Evolutionary conservation across 257 asterid genomes (phyloP), one percentile per base, ranked within the genome.

Genomic region (Fraxinus anomala): DNA sequence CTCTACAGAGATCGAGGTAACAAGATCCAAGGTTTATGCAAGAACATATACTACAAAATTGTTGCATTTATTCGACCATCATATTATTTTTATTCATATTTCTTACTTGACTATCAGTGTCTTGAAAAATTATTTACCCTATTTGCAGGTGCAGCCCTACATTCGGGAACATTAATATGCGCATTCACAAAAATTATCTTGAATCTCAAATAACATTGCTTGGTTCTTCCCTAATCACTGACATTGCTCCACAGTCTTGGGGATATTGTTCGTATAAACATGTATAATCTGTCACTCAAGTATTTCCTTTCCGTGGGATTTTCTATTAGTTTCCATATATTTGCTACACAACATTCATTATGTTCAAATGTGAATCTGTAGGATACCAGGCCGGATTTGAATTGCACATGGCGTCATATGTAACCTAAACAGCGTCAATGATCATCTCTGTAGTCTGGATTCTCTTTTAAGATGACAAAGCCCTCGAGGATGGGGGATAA

Each of bases 401-500:
- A 26, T 61, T 4, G 23, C 56, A 44, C 73, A 10, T 1, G 14
- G 54, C 19, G 19, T 49, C 72, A 76, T 40, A 40, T 70, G 59
- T 65, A 36, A 69, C 59, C 34, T 2, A 54, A 17, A 59, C 70
- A 24, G 86, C 79, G 66, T 86, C 84, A 84, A 1, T 54, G 65
- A 75, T 90, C 98, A 12, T 95, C 99, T 69, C 77, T 90, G 73
- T 93, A 93, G 0, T 92, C 97, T 0, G 97, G 98, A 73, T 95
- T 93, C 91, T 91, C 94, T 73, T 89, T 93, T 69, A 95, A 82
- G 85, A 95, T 93, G 73, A 95, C 98, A 24, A 95, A 95, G 67
- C 99, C 99, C 84, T 95, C 99, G 0, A 95, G 96, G 77, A 95
- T 84, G 24, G 99, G 99, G 0, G 99, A 90, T 5, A 95, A 80